A percentile compares a stretch with the other conserved stretches of the same genome.
These are phyloP conservation scores for Sclerotinia borealis DNA, from an alignment of 2,329 filamentous ascomycete genomes.

Conservation along the genomic window DNA sequence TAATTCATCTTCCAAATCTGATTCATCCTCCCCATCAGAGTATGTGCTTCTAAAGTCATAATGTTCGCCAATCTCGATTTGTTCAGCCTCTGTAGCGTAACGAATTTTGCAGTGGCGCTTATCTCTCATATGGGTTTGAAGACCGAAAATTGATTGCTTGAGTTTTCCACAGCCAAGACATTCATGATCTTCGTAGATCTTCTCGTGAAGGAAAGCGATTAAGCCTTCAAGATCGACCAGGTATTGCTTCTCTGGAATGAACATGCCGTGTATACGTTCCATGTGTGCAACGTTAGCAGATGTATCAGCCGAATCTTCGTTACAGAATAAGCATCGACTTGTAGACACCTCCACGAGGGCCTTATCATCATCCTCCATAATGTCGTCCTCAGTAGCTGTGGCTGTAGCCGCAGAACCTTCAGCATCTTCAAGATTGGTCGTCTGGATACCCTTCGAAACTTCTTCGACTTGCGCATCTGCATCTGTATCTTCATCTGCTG, in stretches of 20 bases:
- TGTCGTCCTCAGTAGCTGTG: slow-evolving; percentile 35
- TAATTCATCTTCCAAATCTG: slow-evolving; percentile 48
- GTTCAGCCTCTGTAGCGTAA: slow-evolving; percentile 80
- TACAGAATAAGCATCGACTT: slow-evolving; percentile 79
- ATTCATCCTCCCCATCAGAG: slow-evolving; percentile 67
- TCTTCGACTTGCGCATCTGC: slow-evolving; percentile 70
- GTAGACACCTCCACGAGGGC: slow-evolving; percentile 37
- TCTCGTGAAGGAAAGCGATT: slow-evolving; percentile 69
- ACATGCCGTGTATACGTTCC: slow-evolving; percentile 90
- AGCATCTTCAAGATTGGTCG: slow-evolving; percentile 45
- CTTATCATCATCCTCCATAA: slow-evolving; percentile 39
- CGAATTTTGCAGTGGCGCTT: slow-evolving; percentile 96
- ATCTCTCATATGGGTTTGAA: slow-evolving; percentile 96
- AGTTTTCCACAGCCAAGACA: slow-evolving; percentile 85
- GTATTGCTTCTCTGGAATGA: slow-evolving; percentile 84
- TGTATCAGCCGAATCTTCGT: slow-evolving; percentile 70
- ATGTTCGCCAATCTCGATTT: slow-evolving; percentile 90
- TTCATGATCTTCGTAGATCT: slow-evolving; percentile 72
- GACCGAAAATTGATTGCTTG: slow-evolving; percentile 69
- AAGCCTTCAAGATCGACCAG: slow-evolving; percentile 78
- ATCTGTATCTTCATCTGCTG: slow-evolving; percentile 61
- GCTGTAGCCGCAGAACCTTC: slow-evolving; percentile 24
- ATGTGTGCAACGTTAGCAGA: slow-evolving; percentile 81
- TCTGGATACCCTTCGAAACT: slow-evolving; percentile 72
- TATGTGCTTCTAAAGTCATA: slow-evolving; percentile 98